phyloP scores from a whole-genome alignment of 768 basidiomycete genomes.

The Boletus rubroflammeus region DNA sequence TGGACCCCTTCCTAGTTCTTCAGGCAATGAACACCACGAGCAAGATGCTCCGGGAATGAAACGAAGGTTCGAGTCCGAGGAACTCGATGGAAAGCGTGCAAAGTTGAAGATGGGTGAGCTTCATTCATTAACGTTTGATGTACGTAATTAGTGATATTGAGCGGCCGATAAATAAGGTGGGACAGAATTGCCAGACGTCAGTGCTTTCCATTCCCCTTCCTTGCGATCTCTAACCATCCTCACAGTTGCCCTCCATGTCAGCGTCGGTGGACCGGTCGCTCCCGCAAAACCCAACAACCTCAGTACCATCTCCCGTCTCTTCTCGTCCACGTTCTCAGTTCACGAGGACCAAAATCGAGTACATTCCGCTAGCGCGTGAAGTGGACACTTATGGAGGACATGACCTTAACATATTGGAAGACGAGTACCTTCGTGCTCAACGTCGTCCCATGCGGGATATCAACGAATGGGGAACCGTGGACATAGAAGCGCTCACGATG shows the following conservation, averaged over 20 bases:
- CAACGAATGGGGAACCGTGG: constrained; percentile 84
- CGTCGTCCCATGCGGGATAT: constrained; percentile 64
- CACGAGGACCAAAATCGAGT: constrained; percentile 81
- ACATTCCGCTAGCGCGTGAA: constrained; percentile 75
- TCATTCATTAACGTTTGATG: constrained; percentile 21
- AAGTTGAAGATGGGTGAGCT: constrained; percentile 69
- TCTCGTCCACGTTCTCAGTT: constrained; percentile 45
- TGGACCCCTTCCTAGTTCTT: constrained; percentile 8
- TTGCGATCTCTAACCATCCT: constrained; percentile 10
- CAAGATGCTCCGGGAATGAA: constrained; percentile 65
- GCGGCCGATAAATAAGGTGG: constrained; percentile 26
- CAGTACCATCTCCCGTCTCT: constrained; percentile 30
- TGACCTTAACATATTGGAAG: constrained; percentile 64
- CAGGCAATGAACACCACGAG: constrained; percentile 40
- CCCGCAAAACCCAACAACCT: constrained; percentile 24
- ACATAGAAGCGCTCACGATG: constrained; percentile 93
- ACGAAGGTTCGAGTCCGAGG: constrained; percentile 66
- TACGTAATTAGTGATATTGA: constrained; percentile 26
- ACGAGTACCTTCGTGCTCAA: constrained; percentile 51
- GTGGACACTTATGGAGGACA: constrained; percentile 78
- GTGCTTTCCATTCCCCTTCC: constrained; percentile 23
- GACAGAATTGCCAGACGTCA: constrained; percentile 50
- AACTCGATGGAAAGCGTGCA: constrained; percentile 63
- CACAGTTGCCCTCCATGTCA: constrained; percentile 20
- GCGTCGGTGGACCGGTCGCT: constrained; percentile 15